Evolutionary conservation across 441 rosid species (phyloP).

Genomic region (Aquilaria agallochum): DNA sequence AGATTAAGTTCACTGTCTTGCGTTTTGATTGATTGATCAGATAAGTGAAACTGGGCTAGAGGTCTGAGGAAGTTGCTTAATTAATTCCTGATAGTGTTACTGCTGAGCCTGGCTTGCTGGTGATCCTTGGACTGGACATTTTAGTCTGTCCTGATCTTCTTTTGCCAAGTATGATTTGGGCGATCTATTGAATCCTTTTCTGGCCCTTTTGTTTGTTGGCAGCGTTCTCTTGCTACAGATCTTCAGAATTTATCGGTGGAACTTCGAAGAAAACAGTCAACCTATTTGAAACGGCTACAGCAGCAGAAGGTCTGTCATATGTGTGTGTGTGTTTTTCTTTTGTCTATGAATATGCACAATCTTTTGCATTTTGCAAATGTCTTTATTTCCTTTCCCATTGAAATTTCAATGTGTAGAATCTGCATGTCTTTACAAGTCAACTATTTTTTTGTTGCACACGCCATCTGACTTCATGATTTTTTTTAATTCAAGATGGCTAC

Average conservation of each 20-base stretch:
- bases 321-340: slow-evolving; percentile 25
- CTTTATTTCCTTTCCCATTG: neutral
- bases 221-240: slow-evolving; percentile 97
- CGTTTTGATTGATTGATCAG: too few relatives aligned
- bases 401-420: too few relatives aligned
- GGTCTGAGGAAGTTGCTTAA: too few relatives aligned
- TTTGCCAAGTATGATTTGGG: too few relatives aligned
- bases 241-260: slow-evolving; percentile 92
- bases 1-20: neutral
- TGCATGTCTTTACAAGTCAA: neutral
- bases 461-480: neutral
- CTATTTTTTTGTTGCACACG: slow-evolving; percentile 4
- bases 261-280: slow-evolving; percentile 90
- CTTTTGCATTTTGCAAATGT: neutral
- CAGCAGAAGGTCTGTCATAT: slow-evolving; percentile 59
- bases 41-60: too few relatives aligned
- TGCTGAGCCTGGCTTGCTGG: neutral
- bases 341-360: too few relatives aligned
- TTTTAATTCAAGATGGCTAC: slow-evolving; percentile 7
- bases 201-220: slow-evolving; percentile 19
- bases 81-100: neutral
- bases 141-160: too few relatives aligned
- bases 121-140: too few relatives aligned
- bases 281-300: slow-evolving; percentile 73
- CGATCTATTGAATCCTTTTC: slow-evolving; percentile 6